phyloP scores from a whole-genome alignment of 2,329 filamentous ascomycete genomes.

The Chlorencoelia australis region DNA sequence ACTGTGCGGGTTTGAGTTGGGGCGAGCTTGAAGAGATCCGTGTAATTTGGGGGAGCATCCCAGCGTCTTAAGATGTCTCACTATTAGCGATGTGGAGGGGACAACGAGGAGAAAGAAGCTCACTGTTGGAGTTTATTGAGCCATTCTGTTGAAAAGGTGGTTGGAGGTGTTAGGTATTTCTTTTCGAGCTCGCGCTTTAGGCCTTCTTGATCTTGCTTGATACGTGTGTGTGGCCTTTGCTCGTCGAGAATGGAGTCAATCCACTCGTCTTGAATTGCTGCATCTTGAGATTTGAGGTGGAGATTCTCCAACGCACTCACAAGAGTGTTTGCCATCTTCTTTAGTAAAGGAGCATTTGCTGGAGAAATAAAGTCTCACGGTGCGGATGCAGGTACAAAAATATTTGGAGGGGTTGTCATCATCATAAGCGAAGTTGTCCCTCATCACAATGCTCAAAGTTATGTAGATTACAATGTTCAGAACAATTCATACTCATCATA shows the following conservation, averaged over 20 bases:
- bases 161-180: constrained; percentile 70
- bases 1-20: constrained; percentile 92
- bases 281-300: constrained; percentile 28
- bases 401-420: too few species aligned
- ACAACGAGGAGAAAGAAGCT: constrained; percentile 11
- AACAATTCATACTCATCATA: background rate
- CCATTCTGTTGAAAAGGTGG: constrained; percentile 74
- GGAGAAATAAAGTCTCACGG: background rate
- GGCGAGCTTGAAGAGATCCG: constrained; percentile 76
- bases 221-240: constrained; percentile 39
- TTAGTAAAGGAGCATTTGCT: background rate
- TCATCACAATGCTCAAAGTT: background rate
- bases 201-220: constrained; percentile 43
- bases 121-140: constrained; percentile 78
- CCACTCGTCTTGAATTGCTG: constrained; percentile 27
- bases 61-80: constrained; percentile 44
- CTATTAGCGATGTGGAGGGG: constrained; percentile 11
- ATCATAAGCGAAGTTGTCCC: background rate
- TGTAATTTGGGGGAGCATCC: constrained; percentile 71
- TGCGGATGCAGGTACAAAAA: constrained; percentile 1
- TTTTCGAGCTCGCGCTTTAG: constrained; percentile 63
- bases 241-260: constrained; percentile 52
- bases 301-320: constrained; percentile 41
- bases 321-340: constrained; percentile 29
- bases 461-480: background rate